phyloP scores from a whole-genome alignment of 495 filamentous ascomycete genomes.

The Neurospora sp. region DNA sequence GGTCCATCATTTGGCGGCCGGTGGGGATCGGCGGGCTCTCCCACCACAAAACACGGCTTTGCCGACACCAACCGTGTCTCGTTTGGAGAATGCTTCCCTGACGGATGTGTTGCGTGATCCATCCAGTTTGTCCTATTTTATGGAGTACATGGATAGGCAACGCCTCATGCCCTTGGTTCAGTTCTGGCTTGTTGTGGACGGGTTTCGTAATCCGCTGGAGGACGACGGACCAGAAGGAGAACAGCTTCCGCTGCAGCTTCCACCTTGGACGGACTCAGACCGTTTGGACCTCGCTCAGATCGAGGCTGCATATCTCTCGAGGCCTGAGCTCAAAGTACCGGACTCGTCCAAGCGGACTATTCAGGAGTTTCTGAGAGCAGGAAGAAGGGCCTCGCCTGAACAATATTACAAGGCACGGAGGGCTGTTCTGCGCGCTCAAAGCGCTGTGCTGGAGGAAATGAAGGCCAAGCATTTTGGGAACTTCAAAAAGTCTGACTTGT shows the following conservation, averaged over 20 bases:
- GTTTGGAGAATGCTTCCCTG: constrained; percentile 60
- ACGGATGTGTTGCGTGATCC: constrained; percentile 78
- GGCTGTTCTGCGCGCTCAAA: constrained; percentile 76
- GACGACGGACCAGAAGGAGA: constrained; percentile 68
- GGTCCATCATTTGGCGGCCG: constrained; percentile 69
- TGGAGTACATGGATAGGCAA: constrained; percentile 98
- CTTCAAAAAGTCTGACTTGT: constrained; percentile 87
- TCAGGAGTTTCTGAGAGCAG: constrained; percentile 66
- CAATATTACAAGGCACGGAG: constrained; percentile 79
- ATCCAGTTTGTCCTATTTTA: constrained; percentile 90
- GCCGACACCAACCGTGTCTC: constrained; percentile 38
- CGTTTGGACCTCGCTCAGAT: constrained; percentile 81
- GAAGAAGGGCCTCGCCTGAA: constrained; percentile 58
- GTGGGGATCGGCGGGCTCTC: constrained; percentile 39
- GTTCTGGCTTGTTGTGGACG: constrained; percentile 98
- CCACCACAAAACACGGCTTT: constrained; percentile 16
- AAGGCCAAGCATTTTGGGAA: constrained; percentile 65
- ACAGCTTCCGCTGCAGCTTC: constrained; percentile 47
- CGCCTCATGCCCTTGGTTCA: constrained; percentile 82
- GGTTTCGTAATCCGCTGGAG: constrained; percentile 91
- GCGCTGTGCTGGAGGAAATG: constrained; percentile 71
- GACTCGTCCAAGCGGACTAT: constrained; percentile 58
- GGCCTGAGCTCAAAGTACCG: constrained; percentile 68
- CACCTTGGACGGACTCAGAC: constrained; percentile 75
- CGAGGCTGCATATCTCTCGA: constrained; percentile 76